Conservation (phyloP, 1,284 basidiomycete genomes). For the Ceratobasidium sp. region DNA sequence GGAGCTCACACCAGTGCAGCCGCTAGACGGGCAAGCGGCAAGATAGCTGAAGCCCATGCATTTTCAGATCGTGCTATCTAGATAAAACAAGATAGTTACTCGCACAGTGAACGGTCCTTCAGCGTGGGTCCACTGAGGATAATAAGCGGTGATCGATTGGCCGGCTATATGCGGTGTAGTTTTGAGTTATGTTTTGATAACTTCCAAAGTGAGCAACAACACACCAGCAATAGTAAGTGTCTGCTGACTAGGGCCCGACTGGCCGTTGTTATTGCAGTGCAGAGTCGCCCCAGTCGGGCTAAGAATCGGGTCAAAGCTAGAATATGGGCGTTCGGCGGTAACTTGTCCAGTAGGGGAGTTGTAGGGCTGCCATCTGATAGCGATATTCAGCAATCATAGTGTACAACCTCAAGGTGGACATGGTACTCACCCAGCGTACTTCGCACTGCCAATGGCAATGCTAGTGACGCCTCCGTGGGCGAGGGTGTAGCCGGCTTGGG, state of each 20-base stretch:
- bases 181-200: no score
- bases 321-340: constrained; percentile 48
- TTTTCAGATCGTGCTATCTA: no score
- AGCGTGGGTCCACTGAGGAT: constrained; percentile 48
- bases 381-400: neutral
- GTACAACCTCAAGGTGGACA: neutral
- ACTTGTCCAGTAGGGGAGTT: constrained; percentile 35
- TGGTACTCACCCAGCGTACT: constrained; percentile 7
- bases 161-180: constrained; percentile 38
- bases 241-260: constrained; percentile 25
- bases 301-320: constrained; percentile 47
- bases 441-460: neutral
- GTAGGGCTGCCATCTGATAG: constrained; percentile 14
- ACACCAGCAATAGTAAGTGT: constrained; percentile 29
- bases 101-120: constrained; percentile 47
- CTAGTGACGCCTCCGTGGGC: constrained; percentile 18
- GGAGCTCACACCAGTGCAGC: constrained; percentile 52
- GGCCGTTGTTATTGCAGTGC: constrained; percentile 47
- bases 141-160: constrained; percentile 33
- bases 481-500: neutral
- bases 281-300: constrained; percentile 45
- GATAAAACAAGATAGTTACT: no score
- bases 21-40: constrained; percentile 49
- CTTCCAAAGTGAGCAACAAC: no score
- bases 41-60: constrained; percentile 47